A percentile compares a stretch with the other conserved stretches of the same genome.
Evolutionary conservation across 805 yeast genomes (phyloP).

Genomic region (Geotrichum ghanense): DNA sequence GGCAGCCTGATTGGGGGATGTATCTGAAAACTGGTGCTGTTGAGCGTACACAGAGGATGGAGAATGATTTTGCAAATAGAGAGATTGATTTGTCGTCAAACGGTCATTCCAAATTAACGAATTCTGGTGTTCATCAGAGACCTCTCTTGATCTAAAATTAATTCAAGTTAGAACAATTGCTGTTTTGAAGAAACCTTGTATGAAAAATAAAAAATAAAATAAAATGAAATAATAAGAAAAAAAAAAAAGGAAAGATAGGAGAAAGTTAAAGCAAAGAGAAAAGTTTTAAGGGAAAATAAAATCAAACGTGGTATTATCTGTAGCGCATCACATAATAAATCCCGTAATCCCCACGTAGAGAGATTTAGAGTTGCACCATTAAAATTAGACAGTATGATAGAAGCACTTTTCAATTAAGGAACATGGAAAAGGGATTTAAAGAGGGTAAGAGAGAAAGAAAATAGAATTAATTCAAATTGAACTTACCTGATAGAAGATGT

Average conservation of each 20-base stretch:
- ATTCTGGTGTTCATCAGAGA: neutral
- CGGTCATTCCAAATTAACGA: neutral
- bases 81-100: neutral
- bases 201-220: no score
- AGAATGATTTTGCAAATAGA: neutral
- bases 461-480: slow-evolving; percentile 4
- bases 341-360: no score
- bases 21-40: neutral
- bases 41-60: neutral
- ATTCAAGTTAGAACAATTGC: no score
- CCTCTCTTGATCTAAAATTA: neutral
- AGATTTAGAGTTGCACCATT: no score
- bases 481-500: neutral
- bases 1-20: neutral
- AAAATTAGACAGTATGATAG: no score
- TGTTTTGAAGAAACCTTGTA: no score
- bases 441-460: slow-evolving; percentile 5
- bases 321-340: neutral
- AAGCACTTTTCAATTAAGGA: neutral
- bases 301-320: neutral
- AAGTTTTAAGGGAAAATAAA: no score
- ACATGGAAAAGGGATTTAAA: neutral
- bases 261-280: no score
- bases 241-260: neutral
- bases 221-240: neutral